Evolutionary conservation across 805 yeast species (phyloP).

Genomic region (Saturnispora dispora): DNA sequence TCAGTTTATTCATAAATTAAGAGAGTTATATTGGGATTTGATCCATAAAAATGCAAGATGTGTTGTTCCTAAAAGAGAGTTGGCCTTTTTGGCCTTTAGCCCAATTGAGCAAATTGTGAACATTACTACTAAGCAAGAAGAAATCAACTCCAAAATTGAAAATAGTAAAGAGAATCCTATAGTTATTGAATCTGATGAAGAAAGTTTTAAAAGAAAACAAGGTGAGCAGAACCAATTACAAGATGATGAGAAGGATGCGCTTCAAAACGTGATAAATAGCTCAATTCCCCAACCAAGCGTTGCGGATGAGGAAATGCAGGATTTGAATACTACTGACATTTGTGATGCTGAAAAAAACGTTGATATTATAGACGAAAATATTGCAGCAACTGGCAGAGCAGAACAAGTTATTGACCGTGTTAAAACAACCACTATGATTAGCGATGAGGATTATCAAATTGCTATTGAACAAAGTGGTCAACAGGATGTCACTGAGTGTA

Average conservation of each 20-base stretch:
- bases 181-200: neutral
- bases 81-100: constrained; percentile 81
- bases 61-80: constrained; percentile 72
- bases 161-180: neutral
- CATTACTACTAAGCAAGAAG: constrained; percentile 34
- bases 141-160: constrained; percentile 6
- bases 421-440: constrained; percentile 29
- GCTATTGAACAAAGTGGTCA: constrained; percentile 81
- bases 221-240: neutral
- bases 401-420: neutral
- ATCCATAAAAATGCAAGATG: constrained; percentile 51
- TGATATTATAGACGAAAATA: neutral
- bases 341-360: neutral
- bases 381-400: neutral
- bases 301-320: neutral
- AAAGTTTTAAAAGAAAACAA: constrained; percentile 13
- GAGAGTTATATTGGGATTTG: constrained; percentile 61
- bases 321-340: neutral
- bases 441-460: constrained; percentile 59
- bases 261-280: neutral
- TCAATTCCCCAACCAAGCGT: neutral
- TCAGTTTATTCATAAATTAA: constrained; percentile 68
- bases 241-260: neutral
- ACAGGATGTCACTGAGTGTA: constrained; percentile 97
- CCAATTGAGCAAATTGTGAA: constrained; percentile 56